Conservation (phyloP, 768 basidiomycete species). For the Suillus subluteus region DNA sequence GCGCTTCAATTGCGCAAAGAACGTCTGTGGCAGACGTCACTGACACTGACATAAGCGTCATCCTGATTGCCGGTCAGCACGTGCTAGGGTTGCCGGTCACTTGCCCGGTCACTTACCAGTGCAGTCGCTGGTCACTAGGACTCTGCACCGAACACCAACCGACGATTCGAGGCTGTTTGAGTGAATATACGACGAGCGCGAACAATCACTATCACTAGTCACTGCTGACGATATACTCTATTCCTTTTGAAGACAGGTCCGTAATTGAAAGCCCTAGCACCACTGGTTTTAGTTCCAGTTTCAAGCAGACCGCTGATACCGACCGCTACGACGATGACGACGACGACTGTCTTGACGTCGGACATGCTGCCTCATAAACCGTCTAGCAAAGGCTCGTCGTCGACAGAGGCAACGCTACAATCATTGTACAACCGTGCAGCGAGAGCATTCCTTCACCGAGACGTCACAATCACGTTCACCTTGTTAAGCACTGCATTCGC, state of each 20-base stretch:
- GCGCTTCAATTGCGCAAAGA: too few relatives aligned
- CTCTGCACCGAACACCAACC: too few relatives aligned
- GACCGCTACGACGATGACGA: constrained; percentile 46
- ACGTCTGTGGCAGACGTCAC: too few relatives aligned
- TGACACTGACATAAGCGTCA: too few relatives aligned
- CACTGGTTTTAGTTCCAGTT: background rate
- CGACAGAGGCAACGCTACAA: constrained; percentile 57
- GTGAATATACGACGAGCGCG: background rate
- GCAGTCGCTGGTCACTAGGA: too few relatives aligned
- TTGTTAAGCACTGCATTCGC: constrained; percentile 72
- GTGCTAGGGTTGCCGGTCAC: too few relatives aligned
- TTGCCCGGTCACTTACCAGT: too few relatives aligned
- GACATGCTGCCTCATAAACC: constrained; percentile 43
- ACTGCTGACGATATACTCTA: background rate
- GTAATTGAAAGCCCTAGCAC: background rate
- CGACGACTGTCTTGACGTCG: constrained; percentile 22
- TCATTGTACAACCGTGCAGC: constrained; percentile 79
- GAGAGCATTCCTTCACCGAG: constrained; percentile 76
- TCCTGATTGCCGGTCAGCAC: too few relatives aligned
- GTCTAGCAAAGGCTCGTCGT: constrained; percentile 20
- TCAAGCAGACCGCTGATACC: constrained; percentile 42
- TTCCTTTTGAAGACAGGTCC: background rate
- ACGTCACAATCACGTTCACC: constrained; percentile 64
- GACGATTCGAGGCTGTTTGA: too few relatives aligned
- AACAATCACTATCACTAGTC: background rate